These are phyloP conservation scores for Schizophyllum commune DNA, from an alignment of 1,284 basidiomycete species.

Conservation along the genomic window DNA sequence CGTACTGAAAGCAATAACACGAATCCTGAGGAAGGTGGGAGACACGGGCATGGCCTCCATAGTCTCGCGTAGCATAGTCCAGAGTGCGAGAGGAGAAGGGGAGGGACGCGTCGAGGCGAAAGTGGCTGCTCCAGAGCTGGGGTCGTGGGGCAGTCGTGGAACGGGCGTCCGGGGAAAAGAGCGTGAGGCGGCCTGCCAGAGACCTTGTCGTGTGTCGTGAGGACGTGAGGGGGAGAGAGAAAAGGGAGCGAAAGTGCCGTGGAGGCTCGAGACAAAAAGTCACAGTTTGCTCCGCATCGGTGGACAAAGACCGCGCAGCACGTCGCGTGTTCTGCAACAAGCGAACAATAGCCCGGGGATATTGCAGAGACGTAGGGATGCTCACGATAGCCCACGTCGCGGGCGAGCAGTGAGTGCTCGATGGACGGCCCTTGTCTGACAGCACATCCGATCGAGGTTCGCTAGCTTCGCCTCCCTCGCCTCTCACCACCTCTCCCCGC, in stretches of 20 bases:
- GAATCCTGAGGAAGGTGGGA: constrained; percentile 8
- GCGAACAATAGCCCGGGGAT: too few relatives aligned
- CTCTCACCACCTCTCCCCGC: too few relatives aligned
- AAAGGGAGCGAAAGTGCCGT: neutral
- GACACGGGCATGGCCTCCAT: constrained; percentile 5
- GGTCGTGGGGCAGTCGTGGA: neutral
- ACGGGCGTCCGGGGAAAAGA: neutral
- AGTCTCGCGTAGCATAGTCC: neutral
- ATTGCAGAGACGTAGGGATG: too few relatives aligned
- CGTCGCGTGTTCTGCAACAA: too few relatives aligned
- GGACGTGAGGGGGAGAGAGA: neutral
- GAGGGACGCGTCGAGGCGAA: neutral
- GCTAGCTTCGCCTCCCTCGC: too few relatives aligned
- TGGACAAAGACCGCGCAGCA: too few relatives aligned
- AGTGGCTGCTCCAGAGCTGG: neutral
- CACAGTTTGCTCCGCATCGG: too few relatives aligned
- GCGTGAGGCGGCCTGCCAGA: neutral
- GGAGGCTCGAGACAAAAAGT: neutral
- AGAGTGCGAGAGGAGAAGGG: neutral
- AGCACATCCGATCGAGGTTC: too few relatives aligned
- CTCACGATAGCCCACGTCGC: too few relatives aligned
- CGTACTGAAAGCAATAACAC: constrained; percentile 12
- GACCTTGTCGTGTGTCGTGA: neutral
- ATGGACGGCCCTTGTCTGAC: too few relatives aligned
- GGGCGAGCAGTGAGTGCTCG: too few relatives aligned